phyloP scores from a whole-genome alignment of 2,329 filamentous ascomycete genomes.

The Podosphaera leucotricha region DNA sequence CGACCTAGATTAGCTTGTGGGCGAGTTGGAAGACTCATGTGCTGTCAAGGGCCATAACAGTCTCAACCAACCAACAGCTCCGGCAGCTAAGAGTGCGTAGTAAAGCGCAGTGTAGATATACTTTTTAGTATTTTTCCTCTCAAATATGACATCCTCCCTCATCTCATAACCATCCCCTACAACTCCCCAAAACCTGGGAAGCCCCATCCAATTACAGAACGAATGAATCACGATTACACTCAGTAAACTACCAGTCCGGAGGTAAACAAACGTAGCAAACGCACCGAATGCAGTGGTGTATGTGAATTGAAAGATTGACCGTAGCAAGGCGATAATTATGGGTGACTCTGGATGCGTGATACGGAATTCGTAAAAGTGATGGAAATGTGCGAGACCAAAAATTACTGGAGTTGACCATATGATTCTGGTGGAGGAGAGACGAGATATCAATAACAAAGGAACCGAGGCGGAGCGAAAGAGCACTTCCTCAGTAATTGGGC shows the following conservation, averaged over 20 bases:
- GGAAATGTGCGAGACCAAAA: slow-evolving; percentile 80
- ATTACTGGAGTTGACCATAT: slow-evolving; percentile 69
- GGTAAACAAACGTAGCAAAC: slow-evolving; percentile 71
- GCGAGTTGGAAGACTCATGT: not conserved
- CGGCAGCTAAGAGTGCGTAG: slow-evolving; percentile 51
- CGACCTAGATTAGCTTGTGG: not conserved
- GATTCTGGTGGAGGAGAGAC: slow-evolving; percentile 25
- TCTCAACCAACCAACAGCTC: slow-evolving; percentile 47
- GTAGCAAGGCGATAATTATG: slow-evolving; percentile 34
- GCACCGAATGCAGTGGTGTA: slow-evolving; percentile 90
- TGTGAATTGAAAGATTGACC: slow-evolving; percentile 60
- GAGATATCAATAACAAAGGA: slow-evolving; percentile 55
- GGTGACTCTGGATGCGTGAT: slow-evolving; percentile 54
- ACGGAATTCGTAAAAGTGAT: slow-evolving; percentile 90
- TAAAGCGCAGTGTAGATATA: slow-evolving; percentile 50
- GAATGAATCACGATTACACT: slow-evolving; percentile 55
- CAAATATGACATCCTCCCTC: slow-evolving; percentile 9
- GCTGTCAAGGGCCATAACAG: slow-evolving; percentile 48
- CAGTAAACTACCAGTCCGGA: slow-evolving; percentile 63
- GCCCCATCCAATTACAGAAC: slow-evolving; percentile 82
- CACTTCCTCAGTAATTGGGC: slow-evolving; percentile 76
- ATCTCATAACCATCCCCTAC: slow-evolving; percentile 8
- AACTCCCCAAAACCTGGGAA: slow-evolving; percentile 63
- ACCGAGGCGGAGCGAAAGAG: slow-evolving; percentile 78
- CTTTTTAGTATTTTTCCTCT: slow-evolving; percentile 7